Evolutionary conservation across 108 stramenopile species (phyloP).

Genomic region (Thalassiosira profunda): DNA sequence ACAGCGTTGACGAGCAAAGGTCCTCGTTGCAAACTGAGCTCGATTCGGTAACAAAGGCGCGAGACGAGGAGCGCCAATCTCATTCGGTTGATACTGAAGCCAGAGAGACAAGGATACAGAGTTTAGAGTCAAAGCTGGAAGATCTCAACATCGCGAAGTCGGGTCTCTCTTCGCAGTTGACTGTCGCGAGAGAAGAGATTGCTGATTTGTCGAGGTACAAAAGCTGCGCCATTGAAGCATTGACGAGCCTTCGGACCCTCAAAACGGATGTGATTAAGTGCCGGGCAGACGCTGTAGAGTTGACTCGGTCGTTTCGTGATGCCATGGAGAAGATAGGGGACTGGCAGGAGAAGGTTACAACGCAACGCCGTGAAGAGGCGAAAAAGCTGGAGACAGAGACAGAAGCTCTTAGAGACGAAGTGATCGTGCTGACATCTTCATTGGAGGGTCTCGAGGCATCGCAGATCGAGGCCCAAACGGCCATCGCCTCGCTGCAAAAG

Average conservation of each 20-base stretch:
- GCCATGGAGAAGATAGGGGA: neutral
- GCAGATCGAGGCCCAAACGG: neutral
- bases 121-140: constrained; percentile 9
- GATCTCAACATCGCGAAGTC: neutral
- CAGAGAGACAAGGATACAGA: constrained; percentile 5
- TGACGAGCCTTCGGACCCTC: neutral
- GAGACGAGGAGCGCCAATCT: constrained; percentile 3
- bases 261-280: constrained; percentile 1
- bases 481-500: neutral
- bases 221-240: neutral
- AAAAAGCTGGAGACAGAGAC: constrained; percentile 9
- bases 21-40: constrained; percentile 10
- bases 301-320: constrained; percentile 8
- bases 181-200: constrained; percentile 10
- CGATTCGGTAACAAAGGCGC: neutral
- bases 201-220: constrained; percentile 18
- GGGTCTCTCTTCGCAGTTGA: neutral
- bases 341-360: constrained; percentile 6
- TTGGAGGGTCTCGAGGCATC: neutral
- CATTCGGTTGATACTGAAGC: constrained; percentile 2
- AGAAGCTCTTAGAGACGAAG: constrained; percentile 1
- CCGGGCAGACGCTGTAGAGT: constrained; percentile 3
- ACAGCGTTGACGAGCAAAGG: constrained; percentile 11
- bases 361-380: too few relatives aligned
- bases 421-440: neutral